Base-by-base conservation (phyloP, 2,329 filamentous ascomycete genomes). In the Clathrospora elynae region DNA sequence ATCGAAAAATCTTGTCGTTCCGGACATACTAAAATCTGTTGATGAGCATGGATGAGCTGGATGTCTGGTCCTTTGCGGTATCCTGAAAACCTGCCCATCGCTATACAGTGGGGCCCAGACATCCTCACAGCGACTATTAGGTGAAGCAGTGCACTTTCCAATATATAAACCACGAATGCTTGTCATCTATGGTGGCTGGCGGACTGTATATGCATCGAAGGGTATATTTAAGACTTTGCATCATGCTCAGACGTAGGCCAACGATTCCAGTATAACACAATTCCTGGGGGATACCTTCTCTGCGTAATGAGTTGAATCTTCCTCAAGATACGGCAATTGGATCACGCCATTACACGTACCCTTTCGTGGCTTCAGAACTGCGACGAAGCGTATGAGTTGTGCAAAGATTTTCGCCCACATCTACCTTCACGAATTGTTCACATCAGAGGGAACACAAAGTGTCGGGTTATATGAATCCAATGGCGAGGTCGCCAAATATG, bases 391-490 rank as follows among this genome's bases (percentile, higher is more conserved):
- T 36, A 46, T 8, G 10, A 26, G 11, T 31, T 22, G 7, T 46
- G 36, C 16, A 41, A 10, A 8, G 14, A 11, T 16, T 9, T 25
- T 9, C 17, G 2, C 7, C 24, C 12, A 11, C 14, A 18, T 19
- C 25, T 46, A 4, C 42, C 42, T 1, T 25, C 36, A 22, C 42
- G 42, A 5, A 36, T 46, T 9, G 3, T 46, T 18, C 20, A 13
- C 6, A 41, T 46, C 14, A 20, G 11, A 3, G n/a, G 42, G 31
- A 4, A 22, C 36, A 23, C 11, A 31, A 1, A 5, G 26, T 13
- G 22, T 35, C 3, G 35, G 18, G 4, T 13, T 46, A 4, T 34
- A 35, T 11, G 36, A 46, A 14, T 22, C 36, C 12, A 11, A 16
- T 10, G 30, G 42, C 24, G 24, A 46, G 12, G 17, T 6, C 3